These are phyloP conservation scores for Hymenoscyphus fraxineus DNA, from an alignment of 2,329 filamentous ascomycete species.

Conservation along the genomic window DNA sequence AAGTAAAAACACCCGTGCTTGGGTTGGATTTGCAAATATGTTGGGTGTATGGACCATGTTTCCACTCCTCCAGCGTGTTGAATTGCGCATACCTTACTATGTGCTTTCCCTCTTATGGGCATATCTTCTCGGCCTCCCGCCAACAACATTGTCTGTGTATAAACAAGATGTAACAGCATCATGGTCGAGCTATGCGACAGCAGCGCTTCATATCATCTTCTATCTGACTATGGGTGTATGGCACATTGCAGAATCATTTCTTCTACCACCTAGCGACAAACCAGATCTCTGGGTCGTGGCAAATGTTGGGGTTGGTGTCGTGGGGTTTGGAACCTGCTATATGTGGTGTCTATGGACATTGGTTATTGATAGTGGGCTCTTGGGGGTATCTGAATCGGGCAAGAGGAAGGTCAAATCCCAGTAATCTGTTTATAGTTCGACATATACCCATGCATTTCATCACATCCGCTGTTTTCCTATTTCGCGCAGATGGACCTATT, in stretches of 20 bases:
- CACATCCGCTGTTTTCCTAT: neutral
- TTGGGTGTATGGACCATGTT: slow-evolving; percentile 92
- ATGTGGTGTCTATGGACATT: slow-evolving; percentile 80
- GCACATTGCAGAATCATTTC: slow-evolving; percentile 71
- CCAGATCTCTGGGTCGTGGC: slow-evolving; percentile 93
- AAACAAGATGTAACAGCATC: slow-evolving; percentile 47
- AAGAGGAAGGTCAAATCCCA: slow-evolving; percentile 29
- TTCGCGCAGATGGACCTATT: neutral
- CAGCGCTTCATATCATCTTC: slow-evolving; percentile 67
- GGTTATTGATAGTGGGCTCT: slow-evolving; percentile 48
- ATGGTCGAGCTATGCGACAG: slow-evolving; percentile 55
- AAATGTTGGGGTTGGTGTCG: slow-evolving; percentile 82
- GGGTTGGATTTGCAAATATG: slow-evolving; percentile 95
- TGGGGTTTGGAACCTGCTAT: slow-evolving; percentile 83
- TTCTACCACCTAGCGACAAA: slow-evolving; percentile 67
- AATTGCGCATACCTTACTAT: slow-evolving; percentile 77
- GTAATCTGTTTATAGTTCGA: slow-evolving; percentile 26
- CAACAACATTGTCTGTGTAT: slow-evolving; percentile 68
- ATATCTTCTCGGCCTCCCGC: slow-evolving; percentile 83
- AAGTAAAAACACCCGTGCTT: slow-evolving; percentile 71
- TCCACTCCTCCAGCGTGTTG: slow-evolving; percentile 80
- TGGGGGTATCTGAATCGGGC: slow-evolving; percentile 20
- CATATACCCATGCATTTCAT: slow-evolving; percentile 23
- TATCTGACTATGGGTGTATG: slow-evolving; percentile 76
- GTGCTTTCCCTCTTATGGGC: slow-evolving; percentile 86